Conservation (phyloP, 352 stramenopile species). For the Pilasporangium apinafurcum region DNA sequence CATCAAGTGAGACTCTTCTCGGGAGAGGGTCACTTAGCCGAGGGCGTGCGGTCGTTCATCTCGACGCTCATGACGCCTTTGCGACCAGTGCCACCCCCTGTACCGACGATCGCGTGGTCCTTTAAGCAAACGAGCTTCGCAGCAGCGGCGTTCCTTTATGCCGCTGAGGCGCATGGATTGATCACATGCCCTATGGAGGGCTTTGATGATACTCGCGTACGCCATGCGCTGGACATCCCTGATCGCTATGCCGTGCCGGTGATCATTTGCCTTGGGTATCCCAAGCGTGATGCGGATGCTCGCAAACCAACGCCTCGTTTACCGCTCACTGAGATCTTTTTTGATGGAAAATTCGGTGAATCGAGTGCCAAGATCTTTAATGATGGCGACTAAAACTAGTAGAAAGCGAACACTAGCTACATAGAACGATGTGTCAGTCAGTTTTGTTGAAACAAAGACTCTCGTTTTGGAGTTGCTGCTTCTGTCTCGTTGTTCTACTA, state of each 20-base stretch:
- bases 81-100: slow-evolving; percentile 43
- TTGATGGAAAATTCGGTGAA: slow-evolving; percentile 77
- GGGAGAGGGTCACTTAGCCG: slow-evolving; percentile 55
- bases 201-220: slow-evolving; percentile 61
- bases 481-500: too few relatives aligned
- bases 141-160: slow-evolving; percentile 62
- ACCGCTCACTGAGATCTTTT: slow-evolving; percentile 67
- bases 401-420: too few relatives aligned
- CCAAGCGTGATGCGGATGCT: slow-evolving; percentile 10
- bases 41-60: slow-evolving; percentile 42
- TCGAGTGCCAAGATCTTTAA: slow-evolving; percentile 54
- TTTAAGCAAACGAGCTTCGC: slow-evolving; percentile 81
- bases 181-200: slow-evolving; percentile 78
- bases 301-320: slow-evolving; percentile 37
- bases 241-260: slow-evolving; percentile 75
- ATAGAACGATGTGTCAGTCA: too few relatives aligned
- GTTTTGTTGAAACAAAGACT: too few relatives aligned
- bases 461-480: too few relatives aligned
- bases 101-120: slow-evolving; percentile 67
- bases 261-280: slow-evolving; percentile 63
- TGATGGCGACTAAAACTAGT: too few relatives aligned
- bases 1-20: slow-evolving; percentile 65
- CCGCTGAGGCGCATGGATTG: slow-evolving; percentile 59
- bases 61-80: slow-evolving; percentile 63
- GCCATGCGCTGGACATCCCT: slow-evolving; percentile 63